phyloP scores from a whole-genome alignment of 805 yeast genomes.

The Hemisphaericaspora nanyangensis region DNA sequence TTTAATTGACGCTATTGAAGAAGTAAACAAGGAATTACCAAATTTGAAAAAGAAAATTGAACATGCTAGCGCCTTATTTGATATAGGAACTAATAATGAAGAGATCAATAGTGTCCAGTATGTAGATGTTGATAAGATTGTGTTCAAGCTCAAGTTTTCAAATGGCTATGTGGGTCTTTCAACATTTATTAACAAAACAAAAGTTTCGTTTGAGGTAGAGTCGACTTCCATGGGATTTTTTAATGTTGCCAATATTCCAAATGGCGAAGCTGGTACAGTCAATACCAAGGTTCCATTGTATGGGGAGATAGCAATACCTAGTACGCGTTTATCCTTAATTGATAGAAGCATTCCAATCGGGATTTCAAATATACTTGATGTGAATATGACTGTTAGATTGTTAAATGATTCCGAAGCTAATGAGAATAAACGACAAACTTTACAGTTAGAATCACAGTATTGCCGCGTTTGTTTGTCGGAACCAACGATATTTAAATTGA shows the following conservation, averaged over 20 bases:
- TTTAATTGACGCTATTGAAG: conserved; percentile 5
- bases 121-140: conserved; percentile 6
- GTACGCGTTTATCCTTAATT: conserved; percentile 37
- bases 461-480: conserved; percentile 60
- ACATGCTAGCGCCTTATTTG: not conserved
- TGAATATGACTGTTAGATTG: conserved; percentile 42
- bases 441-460: conserved; percentile 57
- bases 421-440: conserved; percentile 31
- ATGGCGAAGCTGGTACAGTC: not conserved
- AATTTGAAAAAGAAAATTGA: conserved; percentile 3
- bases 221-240: conserved; percentile 18
- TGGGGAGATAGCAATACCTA: conserved; percentile 42
- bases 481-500: conserved; percentile 36
- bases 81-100: not conserved
- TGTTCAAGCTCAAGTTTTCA: conserved; percentile 19
- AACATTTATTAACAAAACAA: conserved; percentile 25
- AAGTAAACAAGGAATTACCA: conserved; percentile 1
- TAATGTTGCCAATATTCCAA: conserved; percentile 17
- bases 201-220: conserved; percentile 34
- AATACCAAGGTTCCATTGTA: conserved; percentile 21
- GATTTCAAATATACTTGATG: conserved; percentile 42
- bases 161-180: conserved; percentile 38
- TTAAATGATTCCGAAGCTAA: conserved; percentile 29
- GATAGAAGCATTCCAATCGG: conserved; percentile 36
- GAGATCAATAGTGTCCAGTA: not conserved